A percentile compares a stretch with the other conserved stretches of the same genome.
phyloP scores from a whole-genome alignment of 371 early-diverging fungal genomes.

The Mortierella sp. region DNA sequence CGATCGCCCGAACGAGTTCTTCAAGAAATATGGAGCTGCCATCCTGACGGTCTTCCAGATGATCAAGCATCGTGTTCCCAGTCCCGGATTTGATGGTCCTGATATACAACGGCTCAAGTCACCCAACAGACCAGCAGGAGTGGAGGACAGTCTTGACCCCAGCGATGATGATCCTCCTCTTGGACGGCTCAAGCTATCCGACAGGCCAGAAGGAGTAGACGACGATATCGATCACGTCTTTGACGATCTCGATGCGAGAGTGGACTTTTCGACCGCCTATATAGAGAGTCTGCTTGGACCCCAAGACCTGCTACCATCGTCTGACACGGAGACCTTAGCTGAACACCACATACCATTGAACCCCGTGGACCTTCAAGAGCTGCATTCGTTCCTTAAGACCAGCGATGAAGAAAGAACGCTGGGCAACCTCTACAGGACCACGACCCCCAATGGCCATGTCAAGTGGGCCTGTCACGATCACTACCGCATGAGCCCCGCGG shows the following conservation, averaged over 20 bases:
- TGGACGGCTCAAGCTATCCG: background rate
- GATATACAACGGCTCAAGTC: slow-evolving; percentile 2
- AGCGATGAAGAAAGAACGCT: background rate
- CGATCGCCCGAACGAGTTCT: slow-evolving; percentile 32
- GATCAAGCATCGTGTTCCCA: slow-evolving; percentile 19
- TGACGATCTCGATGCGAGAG: slow-evolving; percentile 15
- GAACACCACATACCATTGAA: background rate
- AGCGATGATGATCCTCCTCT: background rate
- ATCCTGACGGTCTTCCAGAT: slow-evolving; percentile 26
- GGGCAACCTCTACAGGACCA: background rate
- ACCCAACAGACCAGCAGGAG: background rate
- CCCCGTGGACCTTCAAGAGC: background rate
- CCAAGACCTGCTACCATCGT: background rate
- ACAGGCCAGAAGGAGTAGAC: background rate
- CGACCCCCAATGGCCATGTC: background rate
- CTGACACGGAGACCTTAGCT: background rate
- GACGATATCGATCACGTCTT: background rate
- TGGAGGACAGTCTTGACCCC: background rate
- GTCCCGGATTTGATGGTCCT: slow-evolving; percentile 23
- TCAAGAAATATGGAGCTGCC: slow-evolving; percentile 28
- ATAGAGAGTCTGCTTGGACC: slow-evolving; percentile 7
- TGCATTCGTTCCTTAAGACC: background rate
- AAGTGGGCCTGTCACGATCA: background rate
- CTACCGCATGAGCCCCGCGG: background rate
- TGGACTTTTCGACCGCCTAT: slow-evolving; percentile 26